These are phyloP conservation scores for Starmerella cellae DNA, from an alignment of 805 yeast species.

Conservation along the genomic window DNA sequence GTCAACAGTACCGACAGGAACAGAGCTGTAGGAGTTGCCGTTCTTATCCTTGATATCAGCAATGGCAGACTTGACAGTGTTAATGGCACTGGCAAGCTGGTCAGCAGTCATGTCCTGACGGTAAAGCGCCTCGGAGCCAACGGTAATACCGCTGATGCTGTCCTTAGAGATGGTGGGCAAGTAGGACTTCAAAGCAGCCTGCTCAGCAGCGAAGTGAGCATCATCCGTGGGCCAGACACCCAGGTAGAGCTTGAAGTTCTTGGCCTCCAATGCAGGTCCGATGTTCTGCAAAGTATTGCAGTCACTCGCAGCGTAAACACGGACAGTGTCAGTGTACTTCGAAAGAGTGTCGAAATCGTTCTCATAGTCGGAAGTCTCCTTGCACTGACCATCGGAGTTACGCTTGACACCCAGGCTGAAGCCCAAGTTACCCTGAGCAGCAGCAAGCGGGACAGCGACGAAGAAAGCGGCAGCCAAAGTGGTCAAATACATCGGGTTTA, in stretches of 20 bases:
- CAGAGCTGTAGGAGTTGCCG: constrained; percentile 59
- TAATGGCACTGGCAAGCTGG: constrained; percentile 56
- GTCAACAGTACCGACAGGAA: constrained; percentile 85
- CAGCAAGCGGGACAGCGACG: constrained; percentile 34
- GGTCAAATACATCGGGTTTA: constrained; percentile 25
- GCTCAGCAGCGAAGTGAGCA: constrained; percentile 60
- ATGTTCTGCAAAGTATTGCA: constrained; percentile 76
- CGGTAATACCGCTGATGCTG: constrained; percentile 64
- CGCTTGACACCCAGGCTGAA: constrained; percentile 79
- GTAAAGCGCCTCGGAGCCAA: constrained; percentile 93
- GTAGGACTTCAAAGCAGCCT: constrained; percentile 52
- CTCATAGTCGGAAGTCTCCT: constrained; percentile 54
- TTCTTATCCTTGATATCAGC: constrained; percentile 56
- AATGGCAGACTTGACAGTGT: constrained; percentile 47
- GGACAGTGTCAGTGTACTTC: constrained; percentile 49
- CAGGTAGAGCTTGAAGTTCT: constrained; percentile 60
- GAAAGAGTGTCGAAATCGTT: constrained; percentile 50
- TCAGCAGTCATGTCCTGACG: constrained; percentile 72
- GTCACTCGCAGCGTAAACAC: constrained; percentile 86
- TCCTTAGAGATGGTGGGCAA: constrained; percentile 52
- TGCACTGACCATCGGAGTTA: constrained; percentile 56
- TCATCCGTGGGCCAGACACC: constrained; percentile 95
- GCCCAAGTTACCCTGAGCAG: constrained; percentile 58
- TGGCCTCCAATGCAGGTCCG: constrained; percentile 74
- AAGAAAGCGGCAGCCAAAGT: constrained; percentile 35